A percentile compares a stretch with the other conserved stretches of the same genome.
phyloP scores from a whole-genome alignment of 805 yeast species.

The Zygosaccharomyces rouxii region DNA sequence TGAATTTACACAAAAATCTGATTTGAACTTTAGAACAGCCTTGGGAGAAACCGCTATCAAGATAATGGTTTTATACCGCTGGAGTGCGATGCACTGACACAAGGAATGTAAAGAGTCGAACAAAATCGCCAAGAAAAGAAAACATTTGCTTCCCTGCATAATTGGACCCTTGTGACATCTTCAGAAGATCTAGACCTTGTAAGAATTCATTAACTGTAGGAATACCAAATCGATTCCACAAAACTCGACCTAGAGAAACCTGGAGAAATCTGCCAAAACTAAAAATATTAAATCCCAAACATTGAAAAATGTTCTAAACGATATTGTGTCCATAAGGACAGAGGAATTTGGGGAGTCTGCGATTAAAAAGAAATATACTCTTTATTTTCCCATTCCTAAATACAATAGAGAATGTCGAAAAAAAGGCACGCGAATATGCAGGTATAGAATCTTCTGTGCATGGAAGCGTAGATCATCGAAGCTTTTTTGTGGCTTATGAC shows the following conservation, averaged over 20 bases:
- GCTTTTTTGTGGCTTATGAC: background rate
- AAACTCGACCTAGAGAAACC: background rate
- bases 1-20: background rate
- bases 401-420: no score
- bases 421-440: background rate
- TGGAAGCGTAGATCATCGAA: conserved; percentile 2
- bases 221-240: background rate
- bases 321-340: no score
- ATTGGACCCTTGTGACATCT: background rate
- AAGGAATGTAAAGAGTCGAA: background rate
- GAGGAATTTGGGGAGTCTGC: no score
- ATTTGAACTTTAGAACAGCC: background rate
- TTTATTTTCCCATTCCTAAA: no score
- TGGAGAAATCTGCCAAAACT: background rate
- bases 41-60: background rate
- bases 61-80: background rate
- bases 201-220: background rate
- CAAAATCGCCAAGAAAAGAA: background rate
- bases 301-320: background rate
- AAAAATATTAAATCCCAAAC: background rate
- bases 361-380: no score
- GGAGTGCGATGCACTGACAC: conserved; percentile 2
- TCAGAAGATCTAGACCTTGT: background rate
- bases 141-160: background rate
- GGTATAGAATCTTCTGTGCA: background rate